Evolutionary conservation across 495 filamentous ascomycete species (phyloP).

Genomic region (Chaetomidium leptoderma): DNA sequence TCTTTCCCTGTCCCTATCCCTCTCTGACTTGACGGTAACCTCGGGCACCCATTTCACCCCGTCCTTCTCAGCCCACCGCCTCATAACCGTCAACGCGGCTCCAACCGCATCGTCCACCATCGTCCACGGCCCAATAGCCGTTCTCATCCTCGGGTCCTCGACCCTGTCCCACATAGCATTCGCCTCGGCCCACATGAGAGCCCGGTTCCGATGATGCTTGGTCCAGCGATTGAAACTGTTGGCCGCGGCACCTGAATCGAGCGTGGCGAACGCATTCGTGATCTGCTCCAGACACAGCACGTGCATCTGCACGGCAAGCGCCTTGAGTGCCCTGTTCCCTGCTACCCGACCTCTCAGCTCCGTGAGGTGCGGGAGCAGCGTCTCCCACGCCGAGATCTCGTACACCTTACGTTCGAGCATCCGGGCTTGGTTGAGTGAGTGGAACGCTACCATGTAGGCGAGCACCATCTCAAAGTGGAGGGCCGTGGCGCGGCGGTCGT

Average conservation of each 20-base stretch:
- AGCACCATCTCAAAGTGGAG: slow-evolving; percentile 42
- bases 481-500: slow-evolving; percentile 29
- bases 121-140: slow-evolving; percentile 37
- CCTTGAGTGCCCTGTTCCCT: slow-evolving; percentile 26
- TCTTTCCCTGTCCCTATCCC: slow-evolving; percentile 8
- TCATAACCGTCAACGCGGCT: slow-evolving; percentile 27
- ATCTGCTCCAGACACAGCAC: slow-evolving; percentile 38
- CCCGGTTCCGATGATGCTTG: slow-evolving; percentile 17
- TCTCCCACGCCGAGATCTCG: slow-evolving; percentile 27
- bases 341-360: slow-evolving; percentile 29
- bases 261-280: slow-evolving; percentile 24
- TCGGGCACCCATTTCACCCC: slow-evolving; percentile 29
- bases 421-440: slow-evolving; percentile 27
- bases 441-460: slow-evolving; percentile 41
- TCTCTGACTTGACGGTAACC: slow-evolving; percentile 12
- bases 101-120: slow-evolving; percentile 30
- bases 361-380: slow-evolving; percentile 31
- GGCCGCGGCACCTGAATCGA: slow-evolving; percentile 21
- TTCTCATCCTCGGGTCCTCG: slow-evolving; percentile 24
- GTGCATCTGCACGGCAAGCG: slow-evolving; percentile 34
- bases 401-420: slow-evolving; percentile 22
- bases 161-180: slow-evolving; percentile 17
- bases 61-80: slow-evolving; percentile 32
- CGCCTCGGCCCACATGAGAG: slow-evolving; percentile 29
- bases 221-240: slow-evolving; percentile 17